These are phyloP conservation scores for Ophiosphaerella narmari DNA, from an alignment of 2,329 filamentous ascomycete genomes.

Conservation along the genomic window DNA sequence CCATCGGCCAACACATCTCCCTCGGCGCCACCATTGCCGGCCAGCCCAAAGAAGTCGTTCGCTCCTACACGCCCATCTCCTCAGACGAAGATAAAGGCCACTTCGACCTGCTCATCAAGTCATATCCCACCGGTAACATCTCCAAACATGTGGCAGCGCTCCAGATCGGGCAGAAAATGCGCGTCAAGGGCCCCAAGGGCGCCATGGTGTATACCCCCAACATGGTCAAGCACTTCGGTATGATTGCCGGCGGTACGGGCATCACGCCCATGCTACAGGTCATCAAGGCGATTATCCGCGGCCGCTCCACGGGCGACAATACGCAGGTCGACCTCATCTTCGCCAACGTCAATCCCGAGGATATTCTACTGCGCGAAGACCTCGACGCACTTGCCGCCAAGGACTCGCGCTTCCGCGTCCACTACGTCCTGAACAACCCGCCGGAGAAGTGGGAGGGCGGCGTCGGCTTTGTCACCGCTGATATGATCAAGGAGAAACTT, in stretches of 20 bases:
- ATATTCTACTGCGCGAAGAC: constrained; percentile 92
- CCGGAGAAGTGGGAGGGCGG: constrained; percentile 90
- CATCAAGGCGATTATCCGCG: constrained; percentile 84
- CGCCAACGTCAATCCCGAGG: constrained; percentile 90
- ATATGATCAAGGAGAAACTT: constrained; percentile 90
- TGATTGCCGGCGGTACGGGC: constrained; percentile 96
- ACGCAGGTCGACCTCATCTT: constrained; percentile 92
- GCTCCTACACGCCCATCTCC: constrained; percentile 50
- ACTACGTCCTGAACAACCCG: constrained; percentile 97
- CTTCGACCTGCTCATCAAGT: constrained; percentile 97
- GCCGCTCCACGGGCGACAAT: constrained; percentile 73
- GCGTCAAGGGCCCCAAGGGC: constrained; percentile 91
- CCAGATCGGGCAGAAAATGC: constrained; percentile 77
- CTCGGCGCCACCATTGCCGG: constrained; percentile 67
- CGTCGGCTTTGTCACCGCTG: constrained; percentile 90
- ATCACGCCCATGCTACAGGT: constrained; percentile 99
- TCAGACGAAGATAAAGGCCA: constrained; percentile 67
- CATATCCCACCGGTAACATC: constrained; percentile 97
- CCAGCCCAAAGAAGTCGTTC: constrained; percentile 49
- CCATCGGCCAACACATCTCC: constrained; percentile 98
- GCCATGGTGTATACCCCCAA: constrained; percentile 97
- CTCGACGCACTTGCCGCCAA: constrained; percentile 77
- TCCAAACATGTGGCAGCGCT: constrained; percentile 87
- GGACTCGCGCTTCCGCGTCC: constrained; percentile 80
- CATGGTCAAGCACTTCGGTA: constrained; percentile 94